phyloP scores from a whole-genome alignment of 129 eudicot species.

The Saposhnikovia divaricata region DNA sequence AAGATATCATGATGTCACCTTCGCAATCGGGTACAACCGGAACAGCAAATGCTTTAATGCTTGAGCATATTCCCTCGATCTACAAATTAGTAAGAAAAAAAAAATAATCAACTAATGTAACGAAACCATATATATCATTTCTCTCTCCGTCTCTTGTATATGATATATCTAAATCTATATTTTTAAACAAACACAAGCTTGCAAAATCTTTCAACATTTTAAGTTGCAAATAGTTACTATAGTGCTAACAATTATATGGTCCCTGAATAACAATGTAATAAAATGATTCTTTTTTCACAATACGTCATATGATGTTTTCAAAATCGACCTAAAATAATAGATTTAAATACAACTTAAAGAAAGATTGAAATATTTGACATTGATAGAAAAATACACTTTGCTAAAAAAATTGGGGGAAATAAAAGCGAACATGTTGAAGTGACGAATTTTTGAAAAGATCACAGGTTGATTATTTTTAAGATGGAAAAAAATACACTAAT shows the following conservation, averaged over 20 bases:
- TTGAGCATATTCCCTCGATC: slow-evolving; percentile 81
- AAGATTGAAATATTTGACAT: neutral
- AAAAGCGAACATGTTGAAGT: neutral
- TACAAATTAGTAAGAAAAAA: slow-evolving; percentile 22
- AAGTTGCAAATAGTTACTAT: neutral
- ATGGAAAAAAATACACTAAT: too few relatives aligned
- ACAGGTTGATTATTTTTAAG: neutral
- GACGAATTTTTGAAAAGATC: neutral
- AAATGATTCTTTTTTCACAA: neutral
- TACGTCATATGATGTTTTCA: neutral
- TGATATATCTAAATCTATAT: neutral
- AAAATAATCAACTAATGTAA: neutral
- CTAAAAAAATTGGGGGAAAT: neutral
- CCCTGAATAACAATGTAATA: neutral
- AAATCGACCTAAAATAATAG: neutral
- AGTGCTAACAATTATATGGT: neutral
- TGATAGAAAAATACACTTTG: neutral
- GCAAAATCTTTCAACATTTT: neutral
- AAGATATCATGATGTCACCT: slow-evolving; percentile 33
- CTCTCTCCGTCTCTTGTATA: neutral
- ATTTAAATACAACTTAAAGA: too few relatives aligned
- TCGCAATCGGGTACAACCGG: slow-evolving; percentile 86
- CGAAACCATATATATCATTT: neutral
- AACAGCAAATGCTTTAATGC: slow-evolving; percentile 60
- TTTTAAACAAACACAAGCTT: neutral